Evolutionary conservation across 306 rosid genomes (phyloP).

Genomic region (Vigna radiata): DNA sequence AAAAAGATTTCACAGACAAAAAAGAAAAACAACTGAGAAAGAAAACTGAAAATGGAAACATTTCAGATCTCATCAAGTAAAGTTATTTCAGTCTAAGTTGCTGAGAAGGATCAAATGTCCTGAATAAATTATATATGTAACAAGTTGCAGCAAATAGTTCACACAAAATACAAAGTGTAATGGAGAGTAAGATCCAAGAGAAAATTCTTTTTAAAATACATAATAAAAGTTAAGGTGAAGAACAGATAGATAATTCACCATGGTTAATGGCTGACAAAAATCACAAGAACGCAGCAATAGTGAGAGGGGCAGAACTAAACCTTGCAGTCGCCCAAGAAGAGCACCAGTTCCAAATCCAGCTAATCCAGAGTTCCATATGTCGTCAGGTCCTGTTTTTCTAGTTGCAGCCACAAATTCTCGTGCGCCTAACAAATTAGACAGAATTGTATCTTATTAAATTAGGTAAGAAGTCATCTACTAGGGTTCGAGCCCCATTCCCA

Average conservation of each 20-base stretch:
- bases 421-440: slow-evolving; percentile 61
- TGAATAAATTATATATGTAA: slow-evolving; percentile 24
- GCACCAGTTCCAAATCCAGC: slow-evolving; percentile 94
- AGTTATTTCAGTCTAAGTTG: neutral
- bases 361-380: slow-evolving; percentile 70
- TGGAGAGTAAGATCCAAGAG: slow-evolving; percentile 16
- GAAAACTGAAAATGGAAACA: neutral
- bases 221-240: neutral
- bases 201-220: slow-evolving; percentile 13
- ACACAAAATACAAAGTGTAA: neutral
- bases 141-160: slow-evolving; percentile 30
- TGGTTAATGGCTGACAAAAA: neutral
- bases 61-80: neutral
- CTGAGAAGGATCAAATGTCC: neutral
- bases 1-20: neutral
- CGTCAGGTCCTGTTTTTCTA: slow-evolving; percentile 80
- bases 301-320: slow-evolving; percentile 52
- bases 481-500: neutral
- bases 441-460: neutral
- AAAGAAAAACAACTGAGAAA: neutral
- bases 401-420: slow-evolving; percentile 73
- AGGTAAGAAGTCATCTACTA: slow-evolving; percentile 14
- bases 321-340: slow-evolving; percentile 88
- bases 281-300: slow-evolving; percentile 13
- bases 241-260: neutral